Base-by-base conservation (phyloP, 805 yeast species). In the Vanderwaltozyma yarrowii region DNA sequence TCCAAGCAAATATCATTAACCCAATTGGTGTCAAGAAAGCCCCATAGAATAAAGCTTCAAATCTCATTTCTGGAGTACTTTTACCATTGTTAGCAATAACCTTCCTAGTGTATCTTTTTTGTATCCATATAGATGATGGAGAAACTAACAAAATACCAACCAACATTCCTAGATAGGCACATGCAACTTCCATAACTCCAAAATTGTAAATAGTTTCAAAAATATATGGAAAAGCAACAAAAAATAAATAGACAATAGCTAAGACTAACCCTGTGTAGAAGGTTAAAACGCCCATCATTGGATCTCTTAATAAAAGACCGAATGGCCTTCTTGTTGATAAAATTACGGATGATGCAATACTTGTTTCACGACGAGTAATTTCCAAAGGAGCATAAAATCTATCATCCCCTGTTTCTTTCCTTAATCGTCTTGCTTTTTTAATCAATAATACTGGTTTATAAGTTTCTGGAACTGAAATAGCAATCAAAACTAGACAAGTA, bases 1-100 rank as follows among this genome's bases (percentile, higher is more conserved):
- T 70, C 88, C 92, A 83, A 3, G 78, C 89, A 44, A 82, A 65
- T 73, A 87, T 81, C 65, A 82, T 80, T 37, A 83, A 61, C 0
- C 84, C 72, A 21, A 74, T 64, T 1, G 86, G 86, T 42, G 78
- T 62, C 18, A 72, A 61, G 18, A 78, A 60, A 0, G 84, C 74
- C n/a, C 88, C 92, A 41, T 74, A 54, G 53, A 76, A 74, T 43
- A 80, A 72, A 5, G 81, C 66, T 27, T 73, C 61, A 42, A 80
- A 67, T 53, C 80, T 66, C 20, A 64, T 61, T 56, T 80, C 88
- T 5, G 88, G 84, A 2, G 68, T 61, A 27, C 70, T 71, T 21
- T 42, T 52, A 20, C 78, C 78, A 27, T 66, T 61, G 47, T 76
- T 66, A 33, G 62, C 51, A 9, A 45, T 53, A 37, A 66, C 69